Evolutionary conservation across 345 rosid species (phyloP).

Genomic region (Pistacia vera): DNA sequence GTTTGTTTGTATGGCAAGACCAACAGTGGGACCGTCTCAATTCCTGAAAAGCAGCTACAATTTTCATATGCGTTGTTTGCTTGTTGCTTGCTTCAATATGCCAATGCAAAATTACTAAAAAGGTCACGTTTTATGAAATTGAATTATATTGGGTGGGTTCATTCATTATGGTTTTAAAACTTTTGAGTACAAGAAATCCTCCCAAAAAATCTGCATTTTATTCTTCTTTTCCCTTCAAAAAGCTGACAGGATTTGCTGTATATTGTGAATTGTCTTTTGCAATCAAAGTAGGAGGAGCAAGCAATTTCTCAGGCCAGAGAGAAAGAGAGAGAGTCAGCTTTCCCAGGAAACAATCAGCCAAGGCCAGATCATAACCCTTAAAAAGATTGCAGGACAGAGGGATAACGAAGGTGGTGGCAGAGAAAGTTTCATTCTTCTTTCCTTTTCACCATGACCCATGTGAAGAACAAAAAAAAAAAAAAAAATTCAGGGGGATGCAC

Average conservation of each 20-base stretch:
- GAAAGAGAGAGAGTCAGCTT: background rate
- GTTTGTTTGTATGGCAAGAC: background rate
- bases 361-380: background rate
- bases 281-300: background rate
- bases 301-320: background rate
- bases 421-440: background rate
- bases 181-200: too few species aligned
- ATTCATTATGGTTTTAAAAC: too few species aligned
- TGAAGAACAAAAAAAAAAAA: background rate
- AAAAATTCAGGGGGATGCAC: constrained; percentile 4
- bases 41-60: background rate
- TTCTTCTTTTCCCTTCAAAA: background rate
- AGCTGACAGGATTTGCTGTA: background rate
- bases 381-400: background rate
- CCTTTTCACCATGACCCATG: background rate
- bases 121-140: too few species aligned
- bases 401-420: background rate
- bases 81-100: background rate
- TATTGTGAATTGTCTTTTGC: background rate
- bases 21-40: background rate
- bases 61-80: background rate
- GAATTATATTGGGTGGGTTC: too few species aligned
- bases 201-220: too few species aligned
- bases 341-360: background rate
- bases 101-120: too few species aligned